Conservation (phyloP, 1,139 yeast genomes). For the Suhomyces coccinellae region DNA sequence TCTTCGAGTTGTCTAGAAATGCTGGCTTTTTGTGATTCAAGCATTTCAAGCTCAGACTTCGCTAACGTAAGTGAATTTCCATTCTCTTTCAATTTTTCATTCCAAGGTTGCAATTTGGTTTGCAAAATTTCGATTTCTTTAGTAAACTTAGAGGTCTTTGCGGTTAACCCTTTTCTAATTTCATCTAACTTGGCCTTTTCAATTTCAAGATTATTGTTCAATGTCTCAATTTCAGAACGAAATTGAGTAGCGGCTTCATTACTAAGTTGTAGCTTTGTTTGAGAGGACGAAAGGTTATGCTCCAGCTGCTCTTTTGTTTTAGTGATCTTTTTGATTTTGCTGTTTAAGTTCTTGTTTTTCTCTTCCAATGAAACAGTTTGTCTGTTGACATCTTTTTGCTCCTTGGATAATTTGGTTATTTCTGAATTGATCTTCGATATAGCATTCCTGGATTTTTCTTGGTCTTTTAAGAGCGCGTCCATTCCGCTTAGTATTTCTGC, state of each 20-base stretch:
- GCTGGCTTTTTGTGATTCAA: constrained; percentile 49
- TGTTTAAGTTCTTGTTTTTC: constrained; percentile 61
- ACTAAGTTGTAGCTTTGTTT: constrained; percentile 47
- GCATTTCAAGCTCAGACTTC: constrained; percentile 62
- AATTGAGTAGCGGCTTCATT: constrained; percentile 44
- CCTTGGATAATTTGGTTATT: constrained; percentile 36
- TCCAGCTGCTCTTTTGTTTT: constrained; percentile 47
- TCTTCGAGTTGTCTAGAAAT: constrained; percentile 48
- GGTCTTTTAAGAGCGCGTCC: constrained; percentile 37
- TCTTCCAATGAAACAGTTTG: constrained; percentile 73
- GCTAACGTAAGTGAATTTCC: constrained; percentile 67
- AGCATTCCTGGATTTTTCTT: constrained; percentile 30
- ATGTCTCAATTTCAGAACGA: constrained; percentile 42
- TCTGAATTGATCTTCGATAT: constrained; percentile 31
- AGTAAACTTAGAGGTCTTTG: constrained; percentile 68
- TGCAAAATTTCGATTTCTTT: constrained; percentile 64
- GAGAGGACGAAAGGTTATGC: constrained; percentile 41
- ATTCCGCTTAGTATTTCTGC: constrained; percentile 44
- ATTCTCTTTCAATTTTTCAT: constrained; percentile 62
- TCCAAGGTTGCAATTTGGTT: constrained; percentile 80
- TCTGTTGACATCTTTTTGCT: constrained; percentile 39
- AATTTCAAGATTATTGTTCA: constrained; percentile 44
- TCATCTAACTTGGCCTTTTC: constrained; percentile 62
- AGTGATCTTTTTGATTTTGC: constrained; percentile 61
- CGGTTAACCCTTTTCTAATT: constrained; percentile 66